Evolutionary conservation across 2,329 filamentous ascomycete genomes (phyloP), one percentile per base, ranked within the genome.

Genomic region (Ceratocystis ficicola): DNA sequence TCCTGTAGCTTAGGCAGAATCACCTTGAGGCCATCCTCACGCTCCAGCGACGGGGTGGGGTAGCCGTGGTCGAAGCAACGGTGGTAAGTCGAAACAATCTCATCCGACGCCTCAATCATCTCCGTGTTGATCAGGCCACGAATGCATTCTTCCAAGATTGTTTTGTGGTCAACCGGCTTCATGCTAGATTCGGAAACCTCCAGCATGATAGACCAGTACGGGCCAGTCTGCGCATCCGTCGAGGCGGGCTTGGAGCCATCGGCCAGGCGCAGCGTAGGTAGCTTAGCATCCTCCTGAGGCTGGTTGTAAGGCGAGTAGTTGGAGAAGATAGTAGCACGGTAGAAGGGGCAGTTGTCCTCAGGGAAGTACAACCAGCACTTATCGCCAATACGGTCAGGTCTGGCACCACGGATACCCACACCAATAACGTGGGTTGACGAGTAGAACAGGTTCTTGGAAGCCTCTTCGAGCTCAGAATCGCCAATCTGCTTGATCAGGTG

Each of bases 341-440:
- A 99, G 83, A 99, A 99, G 75, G 91, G 91, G 82, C 91, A 96
- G 83, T 99, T 88, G 77, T 96, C 88, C 78, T 99, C 94, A 69
- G 94, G 94, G 86, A 97, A 99, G 85, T 99, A 99, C 70, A 99
- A 82, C 92, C 94, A 99, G 86, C 94, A 99, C 84, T 97, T 99
- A 81, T 99, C 94, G 70, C 94, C 94, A 72, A 99, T 99, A 74
- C 90, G 88, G 77, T 96, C 91, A 48, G 94, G 94, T 71, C 94
- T 90, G 73, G 82, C 83, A 70, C 94, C 94, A 74, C 94, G 90
- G 73, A 99, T 83, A 78, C 94, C 94, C 69, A 99, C 89, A 77
- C 94, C 94, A 72, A 99, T 88, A 73, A 99, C 93, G 78, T 99
- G 94, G 66, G 94, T 99, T 72, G 89, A 92, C 64, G 92, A 96